phyloP scores from a whole-genome alignment of 202 grass and related monocot species.

The Setaria italica region DNA sequence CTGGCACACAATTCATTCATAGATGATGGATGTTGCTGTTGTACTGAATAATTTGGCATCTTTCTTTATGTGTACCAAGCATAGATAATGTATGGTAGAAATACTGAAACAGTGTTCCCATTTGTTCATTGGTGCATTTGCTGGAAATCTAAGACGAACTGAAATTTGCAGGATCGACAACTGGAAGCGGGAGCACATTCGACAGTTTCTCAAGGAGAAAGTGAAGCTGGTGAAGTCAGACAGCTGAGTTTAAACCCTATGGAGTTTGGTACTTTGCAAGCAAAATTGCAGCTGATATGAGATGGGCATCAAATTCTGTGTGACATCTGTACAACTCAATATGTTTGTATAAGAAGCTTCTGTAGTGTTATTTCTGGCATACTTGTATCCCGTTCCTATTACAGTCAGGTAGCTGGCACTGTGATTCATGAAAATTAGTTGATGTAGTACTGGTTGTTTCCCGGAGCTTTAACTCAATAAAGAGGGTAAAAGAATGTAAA shows the following conservation, averaged over 20 bases:
- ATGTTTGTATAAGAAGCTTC: constrained; percentile 17
- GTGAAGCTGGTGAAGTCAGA: constrained; percentile 63
- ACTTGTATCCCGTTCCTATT: not conserved
- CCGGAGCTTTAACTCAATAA: not conserved
- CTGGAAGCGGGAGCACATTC: constrained; percentile 95
- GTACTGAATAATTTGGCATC: not conserved
- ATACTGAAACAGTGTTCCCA: not conserved
- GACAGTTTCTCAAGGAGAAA: constrained; percentile 87
- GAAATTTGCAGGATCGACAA: constrained; percentile 84
- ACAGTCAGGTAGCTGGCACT: not conserved
- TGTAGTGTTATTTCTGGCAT: not conserved
- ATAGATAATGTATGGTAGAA: constrained; percentile 8
- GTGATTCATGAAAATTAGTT: constrained; percentile 8
- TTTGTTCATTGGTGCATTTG: not conserved
- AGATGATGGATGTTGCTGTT: not conserved
- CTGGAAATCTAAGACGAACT: not conserved
- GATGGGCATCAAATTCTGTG: not conserved
- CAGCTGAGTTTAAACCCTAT: constrained; percentile 43
- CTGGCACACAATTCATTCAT: not conserved
- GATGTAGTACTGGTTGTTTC: not conserved
- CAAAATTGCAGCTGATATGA: not conserved
- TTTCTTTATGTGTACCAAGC: not conserved
- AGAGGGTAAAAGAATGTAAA: not conserved
- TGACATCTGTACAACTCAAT: not conserved
- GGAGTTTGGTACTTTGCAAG: not conserved